These are phyloP conservation scores for Cutaneotrichosporon dermatis DNA, from an alignment of 1,284 basidiomycete genomes.

Conservation along the genomic window DNA sequence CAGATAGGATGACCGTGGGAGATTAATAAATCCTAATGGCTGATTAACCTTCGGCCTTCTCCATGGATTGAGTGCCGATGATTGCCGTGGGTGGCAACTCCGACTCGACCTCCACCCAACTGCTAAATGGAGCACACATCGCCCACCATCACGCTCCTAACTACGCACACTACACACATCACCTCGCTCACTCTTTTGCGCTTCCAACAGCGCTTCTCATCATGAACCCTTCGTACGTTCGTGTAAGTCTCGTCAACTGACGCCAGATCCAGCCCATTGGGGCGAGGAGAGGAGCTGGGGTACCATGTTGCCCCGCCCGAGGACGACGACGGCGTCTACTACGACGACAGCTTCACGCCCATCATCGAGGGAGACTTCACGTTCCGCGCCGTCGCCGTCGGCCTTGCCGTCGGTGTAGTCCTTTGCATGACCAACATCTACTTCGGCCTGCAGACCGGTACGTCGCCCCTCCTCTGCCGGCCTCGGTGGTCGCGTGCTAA, in stretches of 20 bases:
- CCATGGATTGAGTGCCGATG: neutral
- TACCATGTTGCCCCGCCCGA: slow-evolving; percentile 12
- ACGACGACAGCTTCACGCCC: slow-evolving; percentile 22
- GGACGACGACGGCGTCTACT: slow-evolving; percentile 10
- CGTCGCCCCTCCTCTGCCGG: neutral
- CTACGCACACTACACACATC: too few species aligned
- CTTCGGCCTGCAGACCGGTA: slow-evolving; percentile 49
- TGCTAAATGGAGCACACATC: too few species aligned
- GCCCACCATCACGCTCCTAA: too few species aligned
- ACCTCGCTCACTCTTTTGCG: too few species aligned
- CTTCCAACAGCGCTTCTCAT: too few species aligned
- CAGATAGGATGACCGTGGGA: too few species aligned
- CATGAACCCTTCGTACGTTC: slow-evolving; percentile 20
- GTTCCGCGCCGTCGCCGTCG: slow-evolving; percentile 43
- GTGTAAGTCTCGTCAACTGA: neutral
- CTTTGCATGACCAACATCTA: slow-evolving; percentile 50
- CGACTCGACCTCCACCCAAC: neutral
- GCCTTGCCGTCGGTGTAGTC: slow-evolving; percentile 44
- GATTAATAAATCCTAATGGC: neutral
- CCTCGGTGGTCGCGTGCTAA: neutral
- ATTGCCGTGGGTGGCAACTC: neutral
- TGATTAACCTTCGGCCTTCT: neutral
- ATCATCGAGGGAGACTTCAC: slow-evolving; percentile 42
- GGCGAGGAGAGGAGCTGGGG: slow-evolving; percentile 5
- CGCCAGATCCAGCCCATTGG: slow-evolving; percentile 23